These are phyloP conservation scores for sorghum (Sorghum bicolor) DNA, from an alignment of 176 grass and related monocot genomes.

Conservation along the genomic window DNA sequence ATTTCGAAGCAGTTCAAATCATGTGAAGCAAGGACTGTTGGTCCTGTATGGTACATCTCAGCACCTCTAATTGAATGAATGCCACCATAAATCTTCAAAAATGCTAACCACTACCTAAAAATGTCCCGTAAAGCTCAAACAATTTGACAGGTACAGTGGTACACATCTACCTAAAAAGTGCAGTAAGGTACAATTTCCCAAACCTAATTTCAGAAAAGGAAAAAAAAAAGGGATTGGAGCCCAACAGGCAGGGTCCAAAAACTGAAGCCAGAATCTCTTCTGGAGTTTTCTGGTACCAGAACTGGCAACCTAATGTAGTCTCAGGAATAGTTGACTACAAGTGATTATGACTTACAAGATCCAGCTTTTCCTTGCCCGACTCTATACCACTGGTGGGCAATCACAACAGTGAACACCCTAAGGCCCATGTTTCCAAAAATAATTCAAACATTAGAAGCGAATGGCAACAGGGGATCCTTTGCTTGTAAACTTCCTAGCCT, in stretches of 20 bases:
- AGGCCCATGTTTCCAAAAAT: neutral
- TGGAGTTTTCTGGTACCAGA: neutral
- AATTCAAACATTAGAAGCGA: neutral
- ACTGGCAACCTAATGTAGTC: neutral
- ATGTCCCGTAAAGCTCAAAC: slow-evolving; percentile 4
- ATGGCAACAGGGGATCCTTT: neutral
- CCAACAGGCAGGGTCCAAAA: neutral
- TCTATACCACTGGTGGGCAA: neutral
- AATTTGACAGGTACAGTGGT: neutral
- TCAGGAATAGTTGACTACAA: neutral
- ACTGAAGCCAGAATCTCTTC: neutral
- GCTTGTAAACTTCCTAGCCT: neutral
- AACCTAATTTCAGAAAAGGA: neutral
- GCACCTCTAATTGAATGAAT: slow-evolving; percentile 20
- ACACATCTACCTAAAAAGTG: slow-evolving; percentile 15
- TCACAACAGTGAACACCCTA: neutral
- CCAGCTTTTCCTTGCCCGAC: neutral
- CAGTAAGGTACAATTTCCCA: neutral
- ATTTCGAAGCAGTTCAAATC: slow-evolving; percentile 13
- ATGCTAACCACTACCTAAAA: slow-evolving; percentile 13
- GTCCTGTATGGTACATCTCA: slow-evolving; percentile 8
- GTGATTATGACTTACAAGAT: neutral
- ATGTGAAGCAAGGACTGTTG: slow-evolving; percentile 16
- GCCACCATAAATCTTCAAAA: neutral
- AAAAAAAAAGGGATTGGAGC: neutral